phyloP scores from a whole-genome alignment of 1,284 basidiomycete species.

The Leucoagaricus sp. region DNA sequence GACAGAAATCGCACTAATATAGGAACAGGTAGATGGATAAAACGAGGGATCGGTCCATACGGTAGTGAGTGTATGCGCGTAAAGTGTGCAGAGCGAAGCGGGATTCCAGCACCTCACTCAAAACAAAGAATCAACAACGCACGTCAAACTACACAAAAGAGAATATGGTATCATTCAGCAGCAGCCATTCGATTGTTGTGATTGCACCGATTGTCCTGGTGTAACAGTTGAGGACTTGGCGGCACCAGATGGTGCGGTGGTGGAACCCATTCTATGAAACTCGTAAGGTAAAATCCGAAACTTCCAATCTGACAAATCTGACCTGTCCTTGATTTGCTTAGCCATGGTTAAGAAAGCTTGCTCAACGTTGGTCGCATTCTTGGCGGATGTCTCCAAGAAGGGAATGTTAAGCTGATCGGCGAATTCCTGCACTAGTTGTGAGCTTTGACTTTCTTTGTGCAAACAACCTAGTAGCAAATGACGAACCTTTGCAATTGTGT shows the following conservation, averaged over 20 bases:
- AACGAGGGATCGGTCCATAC: conserved; percentile 14
- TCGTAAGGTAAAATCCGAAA: conserved; percentile 12
- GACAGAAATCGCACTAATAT: conserved; percentile 13
- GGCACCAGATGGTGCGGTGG: conserved; percentile 66
- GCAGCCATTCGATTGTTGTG: conserved; percentile 74
- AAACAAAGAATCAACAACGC: conserved; percentile 7
- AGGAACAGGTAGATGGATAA: conserved; percentile 16
- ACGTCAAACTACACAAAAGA: conserved; percentile 5
- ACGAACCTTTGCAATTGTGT: conserved; percentile 90
- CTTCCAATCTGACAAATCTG: conserved; percentile 21
- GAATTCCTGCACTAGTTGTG: conserved; percentile 68
- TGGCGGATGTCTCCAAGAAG: conserved; percentile 99
- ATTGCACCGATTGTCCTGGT: conserved; percentile 77
- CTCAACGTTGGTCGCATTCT: conserved; percentile 98
- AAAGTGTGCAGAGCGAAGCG: conserved; percentile 8
- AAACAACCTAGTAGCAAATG: background rate
- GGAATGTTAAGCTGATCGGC: conserved; percentile 94
- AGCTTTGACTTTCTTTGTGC: conserved; percentile 13
- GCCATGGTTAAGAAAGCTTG: conserved; percentile 99
- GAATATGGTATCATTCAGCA: conserved; percentile 46
- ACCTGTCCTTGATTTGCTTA: conserved; percentile 98
- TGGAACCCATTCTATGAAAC: conserved; percentile 72
- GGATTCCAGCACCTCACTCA: conserved; percentile 15
- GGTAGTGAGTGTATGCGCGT: conserved; percentile 15
- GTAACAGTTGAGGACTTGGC: conserved; percentile 71